Conservation (phyloP, 352 stramenopile species). For the Phytophthora sp. region DNA sequence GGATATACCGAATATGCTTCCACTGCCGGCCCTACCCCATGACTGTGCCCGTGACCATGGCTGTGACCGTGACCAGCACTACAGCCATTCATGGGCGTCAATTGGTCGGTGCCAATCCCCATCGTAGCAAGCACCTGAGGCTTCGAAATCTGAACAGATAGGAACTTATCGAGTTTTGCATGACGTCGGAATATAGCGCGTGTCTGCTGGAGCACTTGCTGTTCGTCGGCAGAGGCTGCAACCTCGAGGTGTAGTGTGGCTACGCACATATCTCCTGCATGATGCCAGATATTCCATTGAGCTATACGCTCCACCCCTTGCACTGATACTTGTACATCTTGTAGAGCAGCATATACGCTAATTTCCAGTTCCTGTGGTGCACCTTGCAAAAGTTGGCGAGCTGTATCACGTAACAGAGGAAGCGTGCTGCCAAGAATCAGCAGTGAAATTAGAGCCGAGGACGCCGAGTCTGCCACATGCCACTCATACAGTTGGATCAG, state of each 20-base stretch:
- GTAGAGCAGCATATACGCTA: slow-evolving; percentile 50
- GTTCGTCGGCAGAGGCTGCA: slow-evolving; percentile 47
- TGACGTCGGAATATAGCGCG: slow-evolving; percentile 53
- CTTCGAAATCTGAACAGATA: slow-evolving; percentile 73
- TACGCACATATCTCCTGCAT: slow-evolving; percentile 65
- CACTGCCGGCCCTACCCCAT: slow-evolving; percentile 11
- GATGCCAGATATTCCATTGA: slow-evolving; percentile 82
- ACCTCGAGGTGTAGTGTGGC: slow-evolving; percentile 69
- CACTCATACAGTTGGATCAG: slow-evolving; percentile 86
- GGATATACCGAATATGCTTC: slow-evolving; percentile 14
- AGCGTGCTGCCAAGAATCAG: slow-evolving; percentile 87
- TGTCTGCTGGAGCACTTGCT: slow-evolving; percentile 59
- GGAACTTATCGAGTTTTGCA: slow-evolving; percentile 50
- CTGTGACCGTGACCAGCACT: slow-evolving; percentile 17
- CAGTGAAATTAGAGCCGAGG: slow-evolving; percentile 83
- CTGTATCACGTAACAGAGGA: slow-evolving; percentile 76
- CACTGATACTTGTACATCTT: slow-evolving; percentile 52
- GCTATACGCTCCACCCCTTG: slow-evolving; percentile 50
- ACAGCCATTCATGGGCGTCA: slow-evolving; percentile 19
- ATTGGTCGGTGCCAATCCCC: slow-evolving; percentile 2
- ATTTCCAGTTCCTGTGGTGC: slow-evolving; percentile 61
- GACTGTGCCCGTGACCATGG: slow-evolving; percentile 22
- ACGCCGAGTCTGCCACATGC: slow-evolving; percentile 85
- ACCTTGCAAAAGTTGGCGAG: slow-evolving; percentile 75
- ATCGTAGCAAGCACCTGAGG: slow-evolving; percentile 26